Evolutionary conservation across 2,329 filamentous ascomycete species (phyloP).

Genomic region (Stagonosporopsis rhizophila): DNA sequence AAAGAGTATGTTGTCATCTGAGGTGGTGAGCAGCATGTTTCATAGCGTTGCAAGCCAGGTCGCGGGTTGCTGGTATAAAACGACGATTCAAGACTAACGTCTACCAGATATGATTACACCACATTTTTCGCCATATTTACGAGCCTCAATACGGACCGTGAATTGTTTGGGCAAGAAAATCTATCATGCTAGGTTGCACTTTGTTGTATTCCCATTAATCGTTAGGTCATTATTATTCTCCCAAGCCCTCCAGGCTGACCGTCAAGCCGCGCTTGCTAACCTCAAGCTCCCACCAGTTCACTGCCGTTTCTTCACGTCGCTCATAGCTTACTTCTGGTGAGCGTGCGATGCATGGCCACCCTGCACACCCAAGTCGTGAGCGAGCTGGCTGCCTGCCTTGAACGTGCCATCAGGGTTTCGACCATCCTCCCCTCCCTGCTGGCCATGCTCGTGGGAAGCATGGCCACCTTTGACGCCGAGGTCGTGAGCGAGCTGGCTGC

Average conservation of each 20-base stretch:
- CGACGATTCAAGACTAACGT: too few relatives aligned
- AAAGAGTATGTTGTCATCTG: too few relatives aligned
- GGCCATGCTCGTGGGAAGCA: constrained; percentile 26
- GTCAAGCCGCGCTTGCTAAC: background rate
- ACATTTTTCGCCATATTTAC: too few relatives aligned
- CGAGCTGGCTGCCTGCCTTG: constrained; percentile 44
- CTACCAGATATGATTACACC: too few relatives aligned
- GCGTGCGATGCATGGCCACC: constrained; percentile 36
- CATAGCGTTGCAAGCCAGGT: too few relatives aligned
- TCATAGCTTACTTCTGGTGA: constrained; percentile 17
- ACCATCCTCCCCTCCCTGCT: background rate
- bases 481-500: constrained; percentile 46
- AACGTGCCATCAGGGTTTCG: constrained; percentile 54
- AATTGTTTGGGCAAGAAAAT: too few relatives aligned
- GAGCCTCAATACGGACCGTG: too few relatives aligned
- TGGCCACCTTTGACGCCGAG: constrained; percentile 45
- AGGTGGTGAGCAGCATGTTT: too few relatives aligned
- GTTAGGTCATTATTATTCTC: too few relatives aligned
- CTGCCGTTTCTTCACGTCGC: background rate
- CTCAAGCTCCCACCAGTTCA: background rate
- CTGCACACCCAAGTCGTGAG: constrained; percentile 44
- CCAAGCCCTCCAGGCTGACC: background rate
- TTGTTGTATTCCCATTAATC: too few relatives aligned
- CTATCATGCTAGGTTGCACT: too few relatives aligned
- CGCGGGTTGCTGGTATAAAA: too few relatives aligned